A percentile compares a stretch with the other conserved stretches of the same genome.
Conservation (phyloP, 768 basidiomycete genomes). For the Serendipita sp. region DNA sequence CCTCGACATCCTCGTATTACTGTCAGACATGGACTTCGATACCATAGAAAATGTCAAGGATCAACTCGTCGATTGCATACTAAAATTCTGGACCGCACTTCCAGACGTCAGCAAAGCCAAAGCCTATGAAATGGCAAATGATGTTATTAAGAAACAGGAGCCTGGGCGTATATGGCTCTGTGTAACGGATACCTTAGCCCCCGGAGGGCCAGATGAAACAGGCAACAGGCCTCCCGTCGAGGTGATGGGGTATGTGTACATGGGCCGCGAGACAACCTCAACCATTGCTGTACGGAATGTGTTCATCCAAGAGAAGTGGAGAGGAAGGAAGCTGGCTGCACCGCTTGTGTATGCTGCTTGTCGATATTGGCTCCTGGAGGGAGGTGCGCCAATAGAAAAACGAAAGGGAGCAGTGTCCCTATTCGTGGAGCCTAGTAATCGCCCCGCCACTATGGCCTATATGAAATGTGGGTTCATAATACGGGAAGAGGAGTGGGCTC, state of each 20-base stretch:
- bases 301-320: background rate
- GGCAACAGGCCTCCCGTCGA: background rate
- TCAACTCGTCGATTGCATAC: background rate
- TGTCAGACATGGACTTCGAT: background rate
- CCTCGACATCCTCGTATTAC: background rate
- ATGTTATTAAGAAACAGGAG: background rate
- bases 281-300: constrained; percentile 1
- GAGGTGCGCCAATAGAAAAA: background rate
- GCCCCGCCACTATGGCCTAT: background rate
- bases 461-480: background rate
- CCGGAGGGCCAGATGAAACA: background rate
- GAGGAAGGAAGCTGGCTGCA: background rate
- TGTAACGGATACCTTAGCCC: background rate
- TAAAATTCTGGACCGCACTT: background rate
- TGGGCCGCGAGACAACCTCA: background rate
- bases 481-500: background rate
- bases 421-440: background rate
- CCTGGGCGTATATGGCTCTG: background rate
- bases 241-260: background rate
- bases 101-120: background rate
- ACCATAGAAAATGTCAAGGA: background rate
- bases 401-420: background rate
- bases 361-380: background rate
- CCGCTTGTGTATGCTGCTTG: background rate
- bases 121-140: background rate